A percentile compares a stretch with the other conserved stretches of the same genome.
Evolutionary conservation across 2,329 filamentous ascomycete species (phyloP).

Genomic region (Annulohypoxylon truncatum): DNA sequence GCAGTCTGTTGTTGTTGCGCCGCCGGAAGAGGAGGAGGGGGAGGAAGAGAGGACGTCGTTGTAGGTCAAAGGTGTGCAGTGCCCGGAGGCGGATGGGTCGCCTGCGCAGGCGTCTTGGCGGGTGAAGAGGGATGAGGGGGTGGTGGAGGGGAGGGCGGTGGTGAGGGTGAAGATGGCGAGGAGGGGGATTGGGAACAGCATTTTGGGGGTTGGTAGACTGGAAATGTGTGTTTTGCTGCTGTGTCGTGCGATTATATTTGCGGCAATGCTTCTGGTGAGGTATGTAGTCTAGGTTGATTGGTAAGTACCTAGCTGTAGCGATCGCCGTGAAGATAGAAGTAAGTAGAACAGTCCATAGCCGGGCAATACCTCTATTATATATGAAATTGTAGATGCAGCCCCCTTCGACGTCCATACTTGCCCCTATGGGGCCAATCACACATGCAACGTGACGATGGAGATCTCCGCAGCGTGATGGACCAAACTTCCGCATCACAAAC

Average conservation of each 20-base stretch:
- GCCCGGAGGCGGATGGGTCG: conserved; percentile 27
- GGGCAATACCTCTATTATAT: conserved; percentile 18
- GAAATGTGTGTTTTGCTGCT: not conserved
- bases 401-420: not conserved
- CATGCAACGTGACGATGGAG: conserved; percentile 32
- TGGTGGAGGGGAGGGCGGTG: conserved; percentile 1
- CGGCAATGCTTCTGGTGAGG: not conserved
- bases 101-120: conserved; percentile 35
- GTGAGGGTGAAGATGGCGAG: conserved; percentile 7
- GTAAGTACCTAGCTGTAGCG: not conserved
- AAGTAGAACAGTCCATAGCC: not conserved
- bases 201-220: not conserved
- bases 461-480: conserved; percentile 26
- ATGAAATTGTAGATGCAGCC: conserved; percentile 10
- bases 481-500: conserved; percentile 31
- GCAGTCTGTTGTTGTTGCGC: conserved; percentile 27
- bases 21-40: too few relatives aligned
- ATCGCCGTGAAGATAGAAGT: not conserved
- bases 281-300: not conserved
- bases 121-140: not conserved
- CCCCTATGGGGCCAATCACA: conserved; percentile 4
- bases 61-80: conserved; percentile 43
- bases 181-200: conserved; percentile 5
- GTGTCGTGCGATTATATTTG: not conserved
- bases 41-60: conserved; percentile 36